These are phyloP conservation scores for Iris pallida DNA, from an alignment of 116 monocot species.

Conservation along the genomic window DNA sequence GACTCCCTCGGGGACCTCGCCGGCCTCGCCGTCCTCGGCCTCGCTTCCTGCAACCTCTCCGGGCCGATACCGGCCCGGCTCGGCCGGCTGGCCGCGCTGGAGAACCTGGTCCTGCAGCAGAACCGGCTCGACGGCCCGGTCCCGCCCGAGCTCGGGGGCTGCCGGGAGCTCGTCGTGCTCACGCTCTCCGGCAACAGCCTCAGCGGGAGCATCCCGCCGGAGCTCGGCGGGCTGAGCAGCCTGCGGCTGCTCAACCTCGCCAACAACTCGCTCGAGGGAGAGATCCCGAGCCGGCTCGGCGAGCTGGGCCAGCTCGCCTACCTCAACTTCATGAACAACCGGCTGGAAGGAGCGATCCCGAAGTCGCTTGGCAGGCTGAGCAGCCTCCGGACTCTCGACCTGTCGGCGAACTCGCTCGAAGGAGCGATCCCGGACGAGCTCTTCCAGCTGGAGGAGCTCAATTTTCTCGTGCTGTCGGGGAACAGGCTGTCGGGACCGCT, in stretches of 20 bases:
- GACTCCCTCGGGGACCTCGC: constrained; percentile 36
- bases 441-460: constrained; percentile 32
- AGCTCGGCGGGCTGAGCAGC: constrained; percentile 38
- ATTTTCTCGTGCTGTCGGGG: constrained; percentile 54
- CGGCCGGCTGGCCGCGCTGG: constrained; percentile 32
- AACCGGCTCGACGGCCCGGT: constrained; percentile 54
- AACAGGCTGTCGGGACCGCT: constrained; percentile 61
- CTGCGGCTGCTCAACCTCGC: constrained; percentile 61
- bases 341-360: constrained; percentile 52
- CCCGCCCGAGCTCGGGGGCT: constrained; percentile 46
- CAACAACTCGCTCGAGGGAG: constrained; percentile 52
- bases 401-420: constrained; percentile 61
- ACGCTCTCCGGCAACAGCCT: constrained; percentile 40
- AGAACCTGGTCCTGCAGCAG: constrained; percentile 35
- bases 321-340: constrained; percentile 73
- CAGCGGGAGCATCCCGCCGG: constrained; percentile 39
- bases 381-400: constrained; percentile 49
- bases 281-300: constrained; percentile 45
- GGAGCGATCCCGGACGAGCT: constrained; percentile 54
- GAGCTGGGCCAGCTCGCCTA: constrained; percentile 43
- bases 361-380: constrained; percentile 23
- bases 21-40: constrained; percentile 48
- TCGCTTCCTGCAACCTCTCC: constrained; percentile 63
- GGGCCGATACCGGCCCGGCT: constrained; percentile 42
- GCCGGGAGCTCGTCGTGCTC: constrained; percentile 39